Percentiles rank a stretch among this genome's conserved stretches.
phyloP scores from a whole-genome alignment of 2,329 filamentous ascomycete species.

The Furcasterigmium sp. region DNA sequence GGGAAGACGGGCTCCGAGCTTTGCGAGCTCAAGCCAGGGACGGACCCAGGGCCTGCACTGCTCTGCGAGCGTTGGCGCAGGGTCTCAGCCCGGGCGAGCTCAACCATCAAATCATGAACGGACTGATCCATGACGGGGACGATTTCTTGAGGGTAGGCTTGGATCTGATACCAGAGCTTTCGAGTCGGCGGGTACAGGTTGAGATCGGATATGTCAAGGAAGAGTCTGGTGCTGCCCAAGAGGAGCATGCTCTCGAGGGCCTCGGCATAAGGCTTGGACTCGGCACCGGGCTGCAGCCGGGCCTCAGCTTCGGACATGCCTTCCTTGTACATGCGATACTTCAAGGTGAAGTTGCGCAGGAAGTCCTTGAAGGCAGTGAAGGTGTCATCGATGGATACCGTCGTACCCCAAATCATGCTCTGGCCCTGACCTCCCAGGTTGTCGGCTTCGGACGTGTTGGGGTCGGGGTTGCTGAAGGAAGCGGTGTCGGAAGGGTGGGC shows the following conservation, averaged over 20 bases:
- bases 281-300: slow-evolving; percentile 61
- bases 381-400: slow-evolving; percentile 87
- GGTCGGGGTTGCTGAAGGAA: slow-evolving; percentile 61
- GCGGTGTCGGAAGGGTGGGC: slow-evolving; percentile 45
- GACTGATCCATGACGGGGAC: slow-evolving; percentile 94
- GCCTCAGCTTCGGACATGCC: slow-evolving; percentile 76
- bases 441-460: slow-evolving; percentile 88
- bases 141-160: slow-evolving; percentile 92
- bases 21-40: slow-evolving; percentile 27
- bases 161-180: slow-evolving; percentile 93
- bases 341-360: slow-evolving; percentile 82
- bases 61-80: slow-evolving; percentile 61
- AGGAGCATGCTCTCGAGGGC: slow-evolving; percentile 88
- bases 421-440: slow-evolving; percentile 75
- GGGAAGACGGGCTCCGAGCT: slow-evolving; percentile 75
- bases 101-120: slow-evolving; percentile 88
- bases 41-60: slow-evolving; percentile 38
- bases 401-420: slow-evolving; percentile 93
- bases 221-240: slow-evolving; percentile 76
- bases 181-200: slow-evolving; percentile 88
- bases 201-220: slow-evolving; percentile 82
- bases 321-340: slow-evolving; percentile 89
- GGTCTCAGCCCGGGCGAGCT: slow-evolving; percentile 78
- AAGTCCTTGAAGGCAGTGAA: slow-evolving; percentile 89
- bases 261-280: slow-evolving; percentile 76